A percentile compares a stretch with the other conserved stretches of the same genome.
Evolutionary conservation across 2,329 filamentous ascomycete species (phyloP).

Genomic region (Rhynchosporium secalis): DNA sequence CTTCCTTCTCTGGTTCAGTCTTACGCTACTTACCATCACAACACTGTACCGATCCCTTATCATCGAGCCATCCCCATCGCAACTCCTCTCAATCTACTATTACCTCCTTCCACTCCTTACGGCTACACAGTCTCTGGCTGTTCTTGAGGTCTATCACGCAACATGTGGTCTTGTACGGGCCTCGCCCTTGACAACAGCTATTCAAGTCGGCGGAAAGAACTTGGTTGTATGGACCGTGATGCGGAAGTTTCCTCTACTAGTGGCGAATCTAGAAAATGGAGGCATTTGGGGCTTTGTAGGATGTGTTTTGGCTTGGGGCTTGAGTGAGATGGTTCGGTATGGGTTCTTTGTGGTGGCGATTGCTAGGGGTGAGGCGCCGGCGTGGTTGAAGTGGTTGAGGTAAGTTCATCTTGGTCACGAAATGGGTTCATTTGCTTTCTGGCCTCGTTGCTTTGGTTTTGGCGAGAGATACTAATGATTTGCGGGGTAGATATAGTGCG

Average conservation of each 20-base stretch:
- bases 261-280: neutral
- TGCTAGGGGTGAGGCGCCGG: neutral
- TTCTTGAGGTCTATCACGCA: neutral
- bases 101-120: neutral
- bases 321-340: slow-evolving; percentile 9
- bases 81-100: neutral
- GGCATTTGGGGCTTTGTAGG: slow-evolving; percentile 4
- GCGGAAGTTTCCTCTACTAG: neutral
- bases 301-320: neutral
- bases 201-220: slow-evolving; percentile 7
- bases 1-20: neutral
- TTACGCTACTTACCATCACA: neutral
- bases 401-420: neutral
- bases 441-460: too few relatives aligned
- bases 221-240: slow-evolving; percentile 7
- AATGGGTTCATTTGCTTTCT: neutral
- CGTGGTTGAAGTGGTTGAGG: slow-evolving; percentile 10
- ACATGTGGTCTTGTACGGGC: neutral
- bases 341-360: slow-evolving; percentile 8
- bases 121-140: neutral
- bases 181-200: neutral
- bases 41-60: neutral
- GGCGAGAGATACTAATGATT: neutral
- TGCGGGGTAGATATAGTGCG: slow-evolving; percentile 1
- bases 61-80: neutral